Conservation (phyloP, 225 moss, liverwort and hornwort species). For the Sphagnum contortum region DNA sequence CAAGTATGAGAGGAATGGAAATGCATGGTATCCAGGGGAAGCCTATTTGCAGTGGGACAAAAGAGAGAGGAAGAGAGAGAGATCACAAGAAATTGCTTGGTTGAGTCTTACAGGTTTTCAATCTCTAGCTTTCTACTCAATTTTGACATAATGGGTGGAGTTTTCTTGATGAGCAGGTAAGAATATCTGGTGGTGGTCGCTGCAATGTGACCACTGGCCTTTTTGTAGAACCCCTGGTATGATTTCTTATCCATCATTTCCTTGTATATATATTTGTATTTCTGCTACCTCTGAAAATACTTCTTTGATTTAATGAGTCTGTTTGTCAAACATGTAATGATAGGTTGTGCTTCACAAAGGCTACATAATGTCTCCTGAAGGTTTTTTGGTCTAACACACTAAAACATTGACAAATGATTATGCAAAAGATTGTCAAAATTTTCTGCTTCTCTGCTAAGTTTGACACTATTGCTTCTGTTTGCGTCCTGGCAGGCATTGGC, state of each 20-base stretch:
- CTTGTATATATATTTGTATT: no score
- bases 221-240: conserved; percentile 65
- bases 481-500: conserved; percentile 65
- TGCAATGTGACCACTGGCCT: conserved; percentile 97
- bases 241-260: not conserved
- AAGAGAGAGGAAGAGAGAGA: no score
- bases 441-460: not conserved
- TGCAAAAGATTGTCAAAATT: not conserved
- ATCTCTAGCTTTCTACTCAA: no score
- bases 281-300: no score
- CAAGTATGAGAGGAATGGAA: no score
- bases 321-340: not conserved
- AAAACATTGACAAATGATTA: no score
- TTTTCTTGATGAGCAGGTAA: conserved; percentile 33
- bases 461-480: not conserved
- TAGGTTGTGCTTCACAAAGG: no score
- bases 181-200: conserved; percentile 88
- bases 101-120: no score
- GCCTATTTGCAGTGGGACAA: not conserved
- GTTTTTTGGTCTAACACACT: no score
- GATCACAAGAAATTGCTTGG: not conserved
- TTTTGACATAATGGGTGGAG: no score
- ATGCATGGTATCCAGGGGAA: no score
- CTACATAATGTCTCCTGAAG: no score
- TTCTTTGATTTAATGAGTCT: not conserved